A percentile compares a stretch with the other conserved stretches of the same genome.
Evolutionary conservation across 441 rosid genomes (phyloP).

Genomic region (Erodium chrysanthum): DNA sequence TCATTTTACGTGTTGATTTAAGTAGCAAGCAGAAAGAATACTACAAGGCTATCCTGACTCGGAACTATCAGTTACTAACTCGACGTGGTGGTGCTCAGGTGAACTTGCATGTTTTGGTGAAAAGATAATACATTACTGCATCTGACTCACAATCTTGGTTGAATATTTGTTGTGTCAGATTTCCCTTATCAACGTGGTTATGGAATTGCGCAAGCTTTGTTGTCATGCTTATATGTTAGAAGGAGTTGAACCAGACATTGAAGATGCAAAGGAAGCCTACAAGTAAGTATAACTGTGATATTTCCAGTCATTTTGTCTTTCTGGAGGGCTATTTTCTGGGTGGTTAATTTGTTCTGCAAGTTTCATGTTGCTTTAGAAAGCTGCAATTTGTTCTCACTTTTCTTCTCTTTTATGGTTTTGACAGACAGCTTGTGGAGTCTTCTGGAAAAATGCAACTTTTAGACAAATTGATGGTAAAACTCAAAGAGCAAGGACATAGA

Average conservation of each 20-base stretch:
- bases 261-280: conserved; percentile 57
- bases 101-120: conserved; percentile 18
- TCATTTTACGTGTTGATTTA: conserved; percentile 85
- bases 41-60: conserved; percentile 92
- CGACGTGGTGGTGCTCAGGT: conserved; percentile 96
- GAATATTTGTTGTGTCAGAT: conserved; percentile 41
- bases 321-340: background rate
- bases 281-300: conserved; percentile 34
- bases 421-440: conserved; percentile 74
- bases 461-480: conserved; percentile 95
- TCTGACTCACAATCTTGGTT: conserved; percentile 14
- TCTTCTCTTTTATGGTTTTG: background rate
- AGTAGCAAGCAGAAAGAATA: conserved; percentile 91
- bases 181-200: conserved; percentile 86
- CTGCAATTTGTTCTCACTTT: background rate
- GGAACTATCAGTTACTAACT: conserved; percentile 86
- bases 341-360: background rate
- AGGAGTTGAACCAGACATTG: conserved; percentile 81
- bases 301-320: conserved; percentile 4
- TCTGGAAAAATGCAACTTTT: conserved; percentile 84
- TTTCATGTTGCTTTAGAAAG: background rate
- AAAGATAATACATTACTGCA: conserved; percentile 15
- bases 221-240: conserved; percentile 96
- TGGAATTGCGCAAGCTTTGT: conserved; percentile 97
- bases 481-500: conserved; percentile 92